These are phyloP conservation scores for Rhizopogon sp. DNA, from an alignment of 768 basidiomycete species.

Conservation along the genomic window DNA sequence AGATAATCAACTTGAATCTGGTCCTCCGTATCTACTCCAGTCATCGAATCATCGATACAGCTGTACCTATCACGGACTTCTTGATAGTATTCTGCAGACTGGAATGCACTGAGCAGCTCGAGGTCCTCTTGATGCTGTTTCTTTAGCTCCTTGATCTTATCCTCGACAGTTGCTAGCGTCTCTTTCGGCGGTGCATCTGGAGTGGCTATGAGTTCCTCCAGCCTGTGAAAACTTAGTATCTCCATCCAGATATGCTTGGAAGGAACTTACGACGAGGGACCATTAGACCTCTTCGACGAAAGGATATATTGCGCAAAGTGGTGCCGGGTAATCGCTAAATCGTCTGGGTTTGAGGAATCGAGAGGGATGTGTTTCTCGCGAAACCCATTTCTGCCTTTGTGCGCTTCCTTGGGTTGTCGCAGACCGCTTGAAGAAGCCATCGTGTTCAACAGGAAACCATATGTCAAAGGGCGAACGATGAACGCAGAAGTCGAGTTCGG, in stretches of 20 bases:
- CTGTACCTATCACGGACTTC: slow-evolving; percentile 26
- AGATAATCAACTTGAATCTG: slow-evolving; percentile 21
- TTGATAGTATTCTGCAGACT: slow-evolving; percentile 26
- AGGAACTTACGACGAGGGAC: slow-evolving; percentile 38
- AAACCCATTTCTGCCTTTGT: slow-evolving; percentile 18
- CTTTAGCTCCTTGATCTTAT: slow-evolving; percentile 26
- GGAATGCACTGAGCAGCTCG: slow-evolving; percentile 23
- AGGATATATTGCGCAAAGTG: slow-evolving; percentile 36
- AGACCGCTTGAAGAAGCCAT: slow-evolving; percentile 6
- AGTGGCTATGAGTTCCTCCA: slow-evolving; percentile 17
- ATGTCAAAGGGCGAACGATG: no score
- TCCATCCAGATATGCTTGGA: neutral
- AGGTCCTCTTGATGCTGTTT: slow-evolving; percentile 25
- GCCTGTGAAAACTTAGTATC: slow-evolving; percentile 11
- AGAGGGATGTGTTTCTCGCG: slow-evolving; percentile 11
- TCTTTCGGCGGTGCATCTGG: slow-evolving; percentile 11
- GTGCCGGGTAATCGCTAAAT: slow-evolving; percentile 24
- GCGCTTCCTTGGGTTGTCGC: slow-evolving; percentile 8
- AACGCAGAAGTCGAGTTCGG: no score
- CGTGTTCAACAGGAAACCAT: neutral
- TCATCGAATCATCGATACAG: slow-evolving; percentile 19
- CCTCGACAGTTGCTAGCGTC: slow-evolving; percentile 19
- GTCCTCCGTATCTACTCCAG: slow-evolving; percentile 21
- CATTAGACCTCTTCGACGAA: slow-evolving; percentile 29
- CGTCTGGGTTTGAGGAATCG: slow-evolving; percentile 15